phyloP scores from a whole-genome alignment of 108 stramenopile genomes.

The Discostella pseudostelligera region DNA sequence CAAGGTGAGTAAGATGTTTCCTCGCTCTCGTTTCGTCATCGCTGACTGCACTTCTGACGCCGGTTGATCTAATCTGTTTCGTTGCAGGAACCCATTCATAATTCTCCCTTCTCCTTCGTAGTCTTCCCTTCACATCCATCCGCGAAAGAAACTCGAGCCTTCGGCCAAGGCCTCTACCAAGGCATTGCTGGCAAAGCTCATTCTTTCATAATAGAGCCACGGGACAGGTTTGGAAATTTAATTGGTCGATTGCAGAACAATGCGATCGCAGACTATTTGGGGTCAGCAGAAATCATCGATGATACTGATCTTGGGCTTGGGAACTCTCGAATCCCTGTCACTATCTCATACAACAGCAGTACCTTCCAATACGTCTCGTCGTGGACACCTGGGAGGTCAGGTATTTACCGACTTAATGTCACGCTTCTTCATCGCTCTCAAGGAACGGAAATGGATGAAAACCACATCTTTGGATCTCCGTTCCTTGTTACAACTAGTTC shows the following conservation, averaged over 20 bases:
- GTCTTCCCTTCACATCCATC: conserved; percentile 23
- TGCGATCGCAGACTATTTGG: conserved; percentile 17
- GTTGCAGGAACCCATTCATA: conserved; percentile 23
- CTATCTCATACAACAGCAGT: conserved; percentile 17
- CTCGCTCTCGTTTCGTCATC: background rate
- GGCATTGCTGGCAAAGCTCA: conserved; percentile 39
- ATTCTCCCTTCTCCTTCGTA: conserved; percentile 24
- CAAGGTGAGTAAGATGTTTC: conserved; percentile 19
- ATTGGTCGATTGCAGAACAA: background rate
- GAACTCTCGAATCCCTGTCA: conserved; percentile 6
- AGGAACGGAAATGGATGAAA: background rate
- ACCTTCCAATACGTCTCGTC: conserved; percentile 4
- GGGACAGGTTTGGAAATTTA: conserved; percentile 35
- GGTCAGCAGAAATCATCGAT: conserved; percentile 18
- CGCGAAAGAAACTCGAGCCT: conserved; percentile 26
- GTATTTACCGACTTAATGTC: conserved; percentile 31
- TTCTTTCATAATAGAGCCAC: conserved; percentile 24
- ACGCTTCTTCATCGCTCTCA: background rate
- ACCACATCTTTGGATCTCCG: conserved; percentile 46
- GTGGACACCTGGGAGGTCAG: conserved; percentile 17
- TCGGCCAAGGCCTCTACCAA: conserved; percentile 30
- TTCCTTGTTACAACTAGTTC: conserved; percentile 30
- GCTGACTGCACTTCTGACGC: background rate
- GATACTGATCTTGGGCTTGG: conserved; percentile 10
- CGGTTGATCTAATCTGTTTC: background rate